Evolutionary conservation across 306 rosid genomes (phyloP).

Genomic region (Hippophae rhamnoides): DNA sequence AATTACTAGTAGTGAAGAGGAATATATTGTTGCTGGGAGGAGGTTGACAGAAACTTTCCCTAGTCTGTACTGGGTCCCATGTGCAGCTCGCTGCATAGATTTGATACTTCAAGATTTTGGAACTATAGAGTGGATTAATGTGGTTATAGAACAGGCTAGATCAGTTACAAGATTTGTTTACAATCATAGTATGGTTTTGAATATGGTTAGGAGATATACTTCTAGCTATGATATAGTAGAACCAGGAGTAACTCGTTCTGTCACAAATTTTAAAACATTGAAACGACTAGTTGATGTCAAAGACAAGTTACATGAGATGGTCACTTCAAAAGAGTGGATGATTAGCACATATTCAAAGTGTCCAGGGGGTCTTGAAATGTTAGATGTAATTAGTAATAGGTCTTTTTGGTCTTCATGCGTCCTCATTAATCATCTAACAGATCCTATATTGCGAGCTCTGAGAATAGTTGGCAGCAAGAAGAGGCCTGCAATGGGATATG

Average conservation of each 20-base stretch:
- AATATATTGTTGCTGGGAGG: conserved; percentile 52
- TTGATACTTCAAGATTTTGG: conserved; percentile 63
- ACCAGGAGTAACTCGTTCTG: background rate
- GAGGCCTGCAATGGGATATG: conserved; percentile 82
- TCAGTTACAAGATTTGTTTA: conserved; percentile 72
- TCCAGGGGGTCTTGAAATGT: conserved; percentile 41
- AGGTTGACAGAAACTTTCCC: conserved; percentile 60
- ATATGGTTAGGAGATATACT: conserved; percentile 69
- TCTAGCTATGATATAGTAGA: conserved; percentile 29
- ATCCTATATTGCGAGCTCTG: conserved; percentile 57
- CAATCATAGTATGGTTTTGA: conserved; percentile 56
- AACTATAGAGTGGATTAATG: conserved; percentile 59
- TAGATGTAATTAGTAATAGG: conserved; percentile 47
- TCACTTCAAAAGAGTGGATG: conserved; percentile 87
- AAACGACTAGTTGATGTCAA: conserved; percentile 73
- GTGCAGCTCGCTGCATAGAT: conserved; percentile 55
- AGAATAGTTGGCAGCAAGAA: conserved; percentile 56
- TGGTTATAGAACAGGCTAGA: conserved; percentile 64
- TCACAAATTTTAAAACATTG: conserved; percentile 58
- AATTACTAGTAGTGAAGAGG: conserved; percentile 53
- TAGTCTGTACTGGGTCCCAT: conserved; percentile 71
- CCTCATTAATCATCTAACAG: conserved; percentile 51
- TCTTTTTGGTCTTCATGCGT: conserved; percentile 60
- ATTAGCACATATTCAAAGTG: conserved; percentile 68
- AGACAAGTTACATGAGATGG: conserved; percentile 72